Percentiles rank a stretch among this genome's conserved stretches.
Conservation (phyloP, 352 stramenopile species). For the Phytophthora macrochlamydospora region DNA sequence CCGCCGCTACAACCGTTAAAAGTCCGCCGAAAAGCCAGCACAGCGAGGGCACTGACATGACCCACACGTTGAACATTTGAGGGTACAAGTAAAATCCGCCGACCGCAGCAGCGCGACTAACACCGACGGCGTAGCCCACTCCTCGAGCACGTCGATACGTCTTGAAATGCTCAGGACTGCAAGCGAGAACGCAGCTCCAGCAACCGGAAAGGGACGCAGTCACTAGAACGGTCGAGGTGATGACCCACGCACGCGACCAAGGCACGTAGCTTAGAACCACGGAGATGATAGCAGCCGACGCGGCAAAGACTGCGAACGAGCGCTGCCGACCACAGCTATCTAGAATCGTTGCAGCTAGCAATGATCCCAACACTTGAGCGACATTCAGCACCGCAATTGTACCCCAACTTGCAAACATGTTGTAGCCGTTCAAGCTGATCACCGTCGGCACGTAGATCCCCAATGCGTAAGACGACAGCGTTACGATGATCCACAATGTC, state of each 20-base stretch:
- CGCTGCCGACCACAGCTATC: constrained; percentile 19
- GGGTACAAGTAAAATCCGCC: constrained; percentile 32
- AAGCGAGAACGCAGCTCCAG: constrained; percentile 4
- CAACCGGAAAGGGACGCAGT: too few relatives aligned
- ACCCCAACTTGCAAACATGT: constrained; percentile 34
- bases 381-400: constrained; percentile 22
- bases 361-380: constrained; percentile 30
- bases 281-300: constrained; percentile 8
- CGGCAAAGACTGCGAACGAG: constrained; percentile 22
- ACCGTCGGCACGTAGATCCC: constrained; percentile 36
- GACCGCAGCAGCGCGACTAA: constrained; percentile 28
- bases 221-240: not conserved
- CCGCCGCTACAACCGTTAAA: constrained; percentile 13
- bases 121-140: constrained; percentile 30
- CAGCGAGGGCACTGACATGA: constrained; percentile 26
- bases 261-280: constrained; percentile 29
- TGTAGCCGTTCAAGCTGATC: constrained; percentile 39
- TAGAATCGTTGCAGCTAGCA: constrained; percentile 20
- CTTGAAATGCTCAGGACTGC: constrained; percentile 20
- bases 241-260: constrained; percentile 25
- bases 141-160: constrained; percentile 22
- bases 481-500: constrained; percentile 23
- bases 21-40: constrained; percentile 28
- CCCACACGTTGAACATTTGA: constrained; percentile 44
- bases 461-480: constrained; percentile 25